Conservation (phyloP, 768 basidiomycete genomes). For the Amanita inopinata region DNA sequence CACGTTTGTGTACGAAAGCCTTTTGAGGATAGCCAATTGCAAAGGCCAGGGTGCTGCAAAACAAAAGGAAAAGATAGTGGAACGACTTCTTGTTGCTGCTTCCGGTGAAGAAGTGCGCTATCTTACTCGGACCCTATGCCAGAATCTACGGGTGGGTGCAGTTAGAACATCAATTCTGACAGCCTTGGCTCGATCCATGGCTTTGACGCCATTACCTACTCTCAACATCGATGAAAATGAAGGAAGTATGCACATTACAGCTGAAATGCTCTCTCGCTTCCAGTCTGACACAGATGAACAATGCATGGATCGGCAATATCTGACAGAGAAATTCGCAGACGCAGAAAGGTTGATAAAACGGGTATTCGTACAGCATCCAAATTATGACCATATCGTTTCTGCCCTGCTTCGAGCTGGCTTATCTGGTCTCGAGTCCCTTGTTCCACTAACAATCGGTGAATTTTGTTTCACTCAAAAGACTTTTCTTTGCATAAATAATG, state of each 20-base stretch:
- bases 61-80: conserved; percentile 68
- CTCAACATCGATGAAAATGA: conserved; percentile 12
- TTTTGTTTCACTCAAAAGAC: conserved; percentile 8
- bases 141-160: conserved; percentile 81
- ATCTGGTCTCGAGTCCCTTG: conserved; percentile 44
- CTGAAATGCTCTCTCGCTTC: conserved; percentile 17
- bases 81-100: conserved; percentile 75
- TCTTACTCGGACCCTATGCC: conserved; percentile 62
- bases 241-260: conserved; percentile 18
- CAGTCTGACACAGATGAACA: conserved; percentile 16
- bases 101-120: conserved; percentile 85
- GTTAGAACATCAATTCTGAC: conserved; percentile 75
- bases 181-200: conserved; percentile 71
- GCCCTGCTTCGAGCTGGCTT: conserved; percentile 56
- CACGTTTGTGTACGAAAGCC: conserved; percentile 51
- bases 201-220: conserved; percentile 33
- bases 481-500: conserved; percentile 2
- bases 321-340: conserved; percentile 32
- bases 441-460: conserved; percentile 65
- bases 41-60: conserved; percentile 72
- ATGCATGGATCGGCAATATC: conserved; percentile 23
- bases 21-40: conserved; percentile 55
- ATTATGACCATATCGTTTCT: conserved; percentile 58
- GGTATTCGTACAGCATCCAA: conserved; percentile 72
- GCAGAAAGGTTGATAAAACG: conserved; percentile 62